Evolutionary conservation across 768 basidiomycete genomes (phyloP), one percentile per base, ranked within the genome.

Genomic region (Russula vinacea): DNA sequence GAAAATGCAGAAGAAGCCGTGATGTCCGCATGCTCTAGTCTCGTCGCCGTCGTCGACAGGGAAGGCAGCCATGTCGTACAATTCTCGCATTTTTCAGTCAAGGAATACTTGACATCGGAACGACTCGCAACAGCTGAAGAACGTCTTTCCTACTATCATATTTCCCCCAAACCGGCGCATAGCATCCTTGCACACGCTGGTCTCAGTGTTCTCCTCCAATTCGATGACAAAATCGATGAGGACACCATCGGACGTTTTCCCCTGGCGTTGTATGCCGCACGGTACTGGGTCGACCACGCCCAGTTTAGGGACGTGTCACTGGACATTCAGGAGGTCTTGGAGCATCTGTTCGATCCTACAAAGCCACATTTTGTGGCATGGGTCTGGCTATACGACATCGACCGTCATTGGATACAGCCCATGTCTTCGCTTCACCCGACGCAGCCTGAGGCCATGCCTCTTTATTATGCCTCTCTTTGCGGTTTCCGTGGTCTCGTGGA

Each of bases 41-140:
- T 45, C 10, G 32, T 52, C 16, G 2, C 50, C 26, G 3, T 29
- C 17, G 32, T 32, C 50, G 26, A 29, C 10, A 24, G 13, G 49
- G 14, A 13, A n/a, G 33, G 33, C n/a, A 5, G 13, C 13, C 32
- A 35, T 4, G 10, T 53, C 1, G 33, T 66, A 3, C 61, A 45
- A 45, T 45, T 45, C 19, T 50, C 55, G 0, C 64, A 63, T 11
- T 66, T 57, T 24, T 63, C 64, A 0, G 64, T 64, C 22, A 56
- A 66, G 5, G 65, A 66, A 19, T 66, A 19, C 62, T 62, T 66
- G 42, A 57, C 45, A 4, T 66, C 65, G 11, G 14, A 47, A 1
- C 65, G 56, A 29, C 62, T 66, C 17, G 26, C 19, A 2, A 16
- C 9, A 0, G 40, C 26, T 11, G 50, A 35, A 39, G n/a, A 54